Conservation (phyloP, 495 filamentous ascomycete species). For the Penicillium longicatenatum region DNA sequence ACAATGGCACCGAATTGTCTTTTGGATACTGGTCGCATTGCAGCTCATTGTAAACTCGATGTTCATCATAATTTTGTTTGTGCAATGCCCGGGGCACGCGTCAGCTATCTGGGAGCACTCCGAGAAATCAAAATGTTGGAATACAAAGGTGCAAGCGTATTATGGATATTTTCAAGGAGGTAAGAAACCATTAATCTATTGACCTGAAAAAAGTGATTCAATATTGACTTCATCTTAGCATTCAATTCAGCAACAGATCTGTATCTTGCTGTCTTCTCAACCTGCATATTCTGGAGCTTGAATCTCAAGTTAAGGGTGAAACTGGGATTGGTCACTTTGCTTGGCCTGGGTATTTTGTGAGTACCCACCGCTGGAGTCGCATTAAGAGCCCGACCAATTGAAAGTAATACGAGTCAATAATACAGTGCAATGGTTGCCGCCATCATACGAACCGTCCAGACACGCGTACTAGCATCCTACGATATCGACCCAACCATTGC, state of each 20-base stretch:
- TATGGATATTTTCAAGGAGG: conserved; percentile 44
- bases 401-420: background rate
- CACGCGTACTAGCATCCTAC: conserved; percentile 25
- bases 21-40: conserved; percentile 36
- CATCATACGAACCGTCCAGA: conserved; percentile 34
- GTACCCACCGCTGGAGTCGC: conserved; percentile 5
- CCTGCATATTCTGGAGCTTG: conserved; percentile 45
- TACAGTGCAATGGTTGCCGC: conserved; percentile 35
- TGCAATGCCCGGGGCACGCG: conserved; percentile 38
- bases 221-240: conserved; percentile 18
- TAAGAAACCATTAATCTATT: no score
- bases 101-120: conserved; percentile 41
- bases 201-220: no score
- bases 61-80: conserved; percentile 40
- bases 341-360: conserved; percentile 50
- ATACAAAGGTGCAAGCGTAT: conserved; percentile 34
- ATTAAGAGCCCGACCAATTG: background rate
- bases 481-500: conserved; percentile 29
- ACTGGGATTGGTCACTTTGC: conserved; percentile 43
- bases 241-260: conserved; percentile 50
- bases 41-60: conserved; percentile 30
- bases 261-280: conserved; percentile 52
- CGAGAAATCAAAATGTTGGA: conserved; percentile 36
- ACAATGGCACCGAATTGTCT: conserved; percentile 24
- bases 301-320: conserved; percentile 47